Evolutionary conservation across 1,284 basidiomycete genomes (phyloP).

Genomic region (Tylopilus orsonianus): DNA sequence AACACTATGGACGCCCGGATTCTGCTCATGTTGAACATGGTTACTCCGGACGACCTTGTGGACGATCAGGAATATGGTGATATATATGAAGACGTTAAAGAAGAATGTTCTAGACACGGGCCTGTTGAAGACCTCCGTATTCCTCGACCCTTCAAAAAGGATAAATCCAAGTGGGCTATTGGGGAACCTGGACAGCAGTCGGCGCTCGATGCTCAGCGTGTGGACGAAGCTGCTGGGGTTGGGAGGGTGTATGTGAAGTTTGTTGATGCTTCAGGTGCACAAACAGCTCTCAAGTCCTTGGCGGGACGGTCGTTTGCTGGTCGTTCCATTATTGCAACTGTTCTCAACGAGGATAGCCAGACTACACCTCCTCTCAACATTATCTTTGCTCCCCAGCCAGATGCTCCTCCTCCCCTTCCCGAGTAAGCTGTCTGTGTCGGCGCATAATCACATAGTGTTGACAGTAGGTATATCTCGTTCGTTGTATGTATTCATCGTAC

Average conservation of each 20-base stretch:
- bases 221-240: conserved; percentile 87
- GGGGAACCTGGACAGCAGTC: conserved; percentile 62
- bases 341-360: conserved; percentile 77
- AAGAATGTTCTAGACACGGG: conserved; percentile 88
- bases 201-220: conserved; percentile 63
- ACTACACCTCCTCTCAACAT: conserved; percentile 76
- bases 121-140: conserved; percentile 83
- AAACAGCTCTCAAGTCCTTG: conserved; percentile 74
- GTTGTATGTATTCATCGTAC: conserved; percentile 25
- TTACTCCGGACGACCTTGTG: conserved; percentile 88
- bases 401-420: conserved; percentile 73
- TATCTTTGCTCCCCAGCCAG: conserved; percentile 81
- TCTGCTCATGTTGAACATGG: conserved; percentile 99
- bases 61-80: conserved; percentile 94
- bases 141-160: conserved; percentile 84
- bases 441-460: too few species aligned
- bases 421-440: conserved; percentile 23
- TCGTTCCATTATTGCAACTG: conserved; percentile 82
- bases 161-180: conserved; percentile 74
- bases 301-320: conserved; percentile 93
- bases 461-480: conserved; percentile 18
- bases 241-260: conserved; percentile 94
- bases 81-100: conserved; percentile 91
- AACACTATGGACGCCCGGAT: conserved; percentile 69
- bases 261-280: conserved; percentile 57